phyloP scores from a whole-genome alignment of 176 grass and related monocot species.

The Rhynchospora breviuscula region DNA sequence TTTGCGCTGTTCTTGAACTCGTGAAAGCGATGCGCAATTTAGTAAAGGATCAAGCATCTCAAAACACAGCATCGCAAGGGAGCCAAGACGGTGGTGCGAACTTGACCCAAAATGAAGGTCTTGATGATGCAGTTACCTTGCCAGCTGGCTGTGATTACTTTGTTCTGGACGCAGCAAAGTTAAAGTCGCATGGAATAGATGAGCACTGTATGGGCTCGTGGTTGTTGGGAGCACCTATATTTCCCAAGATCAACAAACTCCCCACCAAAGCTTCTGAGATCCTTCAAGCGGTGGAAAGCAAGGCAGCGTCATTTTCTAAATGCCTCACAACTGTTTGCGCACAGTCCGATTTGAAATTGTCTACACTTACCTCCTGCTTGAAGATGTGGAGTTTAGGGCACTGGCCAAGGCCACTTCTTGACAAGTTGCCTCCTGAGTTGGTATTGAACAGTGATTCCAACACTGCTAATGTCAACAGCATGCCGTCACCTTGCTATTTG shows the following conservation, averaged over 20 bases:
- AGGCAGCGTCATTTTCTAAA: background rate
- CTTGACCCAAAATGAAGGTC: background rate
- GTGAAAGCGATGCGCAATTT: background rate
- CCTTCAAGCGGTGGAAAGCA: background rate
- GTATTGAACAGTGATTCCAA: background rate
- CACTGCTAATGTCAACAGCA: background rate
- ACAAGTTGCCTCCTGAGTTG: background rate
- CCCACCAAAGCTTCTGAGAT: background rate
- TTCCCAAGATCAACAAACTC: background rate
- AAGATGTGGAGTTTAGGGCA: background rate
- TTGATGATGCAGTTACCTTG: background rate
- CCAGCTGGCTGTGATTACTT: background rate
- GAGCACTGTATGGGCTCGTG: background rate
- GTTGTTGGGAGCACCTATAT: background rate
- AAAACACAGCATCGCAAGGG: background rate
- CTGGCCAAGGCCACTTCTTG: background rate
- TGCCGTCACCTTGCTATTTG: background rate
- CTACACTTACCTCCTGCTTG: background rate
- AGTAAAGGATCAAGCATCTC: background rate
- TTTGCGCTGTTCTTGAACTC: background rate
- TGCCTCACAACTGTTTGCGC: background rate
- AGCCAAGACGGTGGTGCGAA: background rate
- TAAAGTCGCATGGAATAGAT: background rate
- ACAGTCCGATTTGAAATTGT: background rate
- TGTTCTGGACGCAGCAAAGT: background rate